Conservation (phyloP, 371 early-diverging fungal genomes). For the Actinomucor elegans region DNA sequence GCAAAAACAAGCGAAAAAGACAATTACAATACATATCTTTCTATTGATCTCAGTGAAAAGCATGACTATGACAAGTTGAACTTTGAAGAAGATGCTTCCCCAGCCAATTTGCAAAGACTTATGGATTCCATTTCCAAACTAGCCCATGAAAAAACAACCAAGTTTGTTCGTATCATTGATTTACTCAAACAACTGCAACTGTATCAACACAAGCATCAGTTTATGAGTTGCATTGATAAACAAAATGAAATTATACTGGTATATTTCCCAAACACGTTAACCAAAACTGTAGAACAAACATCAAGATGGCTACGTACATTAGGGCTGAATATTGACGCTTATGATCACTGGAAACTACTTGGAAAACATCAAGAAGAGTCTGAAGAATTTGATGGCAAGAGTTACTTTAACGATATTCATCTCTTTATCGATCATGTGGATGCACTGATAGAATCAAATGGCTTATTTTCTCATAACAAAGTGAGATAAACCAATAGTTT, state of each 20-base stretch:
- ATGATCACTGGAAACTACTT: constrained; percentile 7
- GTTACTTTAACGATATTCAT: constrained; percentile 16
- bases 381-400: constrained; percentile 13
- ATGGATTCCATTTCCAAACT: constrained; percentile 9
- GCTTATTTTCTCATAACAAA: constrained; percentile 10
- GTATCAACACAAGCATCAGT: constrained; percentile 2
- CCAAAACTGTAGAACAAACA: background rate
- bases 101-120: constrained; percentile 2
- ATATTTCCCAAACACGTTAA: constrained; percentile 9
- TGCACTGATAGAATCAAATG: constrained; percentile 18
- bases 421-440: constrained; percentile 21
- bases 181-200: constrained; percentile 7
- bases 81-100: too few species aligned
- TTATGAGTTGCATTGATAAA: constrained; percentile 10
- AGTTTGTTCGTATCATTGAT: constrained; percentile 5
- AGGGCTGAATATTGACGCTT: background rate
- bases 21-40: constrained; percentile 6
- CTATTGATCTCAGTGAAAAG: constrained; percentile 5
- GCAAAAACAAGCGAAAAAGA: background rate
- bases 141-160: background rate
- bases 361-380: background rate
- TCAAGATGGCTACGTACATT: constrained; percentile 3
- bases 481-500: background rate
- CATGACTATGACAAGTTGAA: constrained; percentile 1
- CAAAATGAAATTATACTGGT: constrained; percentile 4